Evolutionary conservation across 768 basidiomycete species (phyloP), one percentile per base, ranked within the genome.

Genomic region (Agaricus bisporus): DNA sequence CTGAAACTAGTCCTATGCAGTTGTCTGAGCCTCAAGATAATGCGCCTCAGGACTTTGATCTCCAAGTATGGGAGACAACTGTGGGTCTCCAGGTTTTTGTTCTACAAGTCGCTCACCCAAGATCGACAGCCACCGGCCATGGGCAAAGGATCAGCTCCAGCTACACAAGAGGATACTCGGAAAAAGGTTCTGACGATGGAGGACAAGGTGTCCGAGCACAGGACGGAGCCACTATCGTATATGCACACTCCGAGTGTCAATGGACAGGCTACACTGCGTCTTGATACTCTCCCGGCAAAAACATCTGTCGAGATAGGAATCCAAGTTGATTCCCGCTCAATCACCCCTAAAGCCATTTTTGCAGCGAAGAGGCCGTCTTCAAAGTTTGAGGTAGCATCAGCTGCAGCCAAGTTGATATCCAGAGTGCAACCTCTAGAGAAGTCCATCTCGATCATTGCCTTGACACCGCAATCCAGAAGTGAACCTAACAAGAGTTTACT

Each of bases 131-230:
- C 48, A 14, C 48, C 28, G 8, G 11, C 12, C 5, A 7, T 22
- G 11, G 52, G 14, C 20, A 2, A 7, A 26, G 29, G 6, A 2
- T 5, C 48, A 11, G 22, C n/a, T 15, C 37, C 14, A 22, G 17
- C 28, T 43, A 29, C 17, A 18, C 35, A 51, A 43, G 50, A 58
- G 56, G 58, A 71, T 41, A 55, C 57, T 18, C 59, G 67, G 7
- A 75, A 70, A 41, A 72, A 79, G 53, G 79, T 81, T 61, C 66
- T 79, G 51, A 78, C 74, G n/a, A 56, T 61, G 17, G 68, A 72
- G 14, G 41, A 53, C 18, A 18, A 32, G 15, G 15, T 50, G 41
- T 22, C 41, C 36, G 8, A 51, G 25, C 15, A 15, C 10, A 25
- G 32, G 51, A 11, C 10, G 10, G 29, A 29, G 3, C 4, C n/a